Conservation (phyloP, 345 rosid genomes). For the Laguncularia racemosa region DNA sequence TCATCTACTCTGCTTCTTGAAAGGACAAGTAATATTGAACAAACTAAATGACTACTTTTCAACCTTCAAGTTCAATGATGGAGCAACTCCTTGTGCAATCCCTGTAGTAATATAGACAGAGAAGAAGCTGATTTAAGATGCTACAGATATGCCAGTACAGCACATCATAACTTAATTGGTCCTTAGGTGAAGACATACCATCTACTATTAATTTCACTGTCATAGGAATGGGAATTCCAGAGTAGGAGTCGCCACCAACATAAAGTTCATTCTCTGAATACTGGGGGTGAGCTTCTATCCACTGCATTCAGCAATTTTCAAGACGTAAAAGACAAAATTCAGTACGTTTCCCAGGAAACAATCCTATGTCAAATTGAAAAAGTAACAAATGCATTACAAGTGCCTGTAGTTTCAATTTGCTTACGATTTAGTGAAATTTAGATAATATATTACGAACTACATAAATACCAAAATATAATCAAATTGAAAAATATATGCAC, state of each 20-base stretch:
- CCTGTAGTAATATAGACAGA: conserved; percentile 14
- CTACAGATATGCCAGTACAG: too few species aligned
- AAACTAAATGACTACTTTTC: background rate
- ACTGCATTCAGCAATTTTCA: conserved; percentile 6
- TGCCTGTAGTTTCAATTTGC: too few species aligned
- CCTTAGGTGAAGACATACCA: conserved; percentile 2
- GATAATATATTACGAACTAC: too few species aligned
- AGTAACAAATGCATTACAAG: too few species aligned
- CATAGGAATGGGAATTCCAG: conserved; percentile 20
- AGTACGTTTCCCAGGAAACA: background rate
- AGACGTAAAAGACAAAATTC: background rate
- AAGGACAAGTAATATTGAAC: background rate
- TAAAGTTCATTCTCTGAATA: conserved; percentile 14
- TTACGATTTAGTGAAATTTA: too few species aligned
- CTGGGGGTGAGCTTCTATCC: conserved; percentile 19
- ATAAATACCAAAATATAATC: too few species aligned
- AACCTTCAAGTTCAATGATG: conserved; percentile 18
- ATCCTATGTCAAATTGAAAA: background rate
- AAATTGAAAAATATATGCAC: too few species aligned
- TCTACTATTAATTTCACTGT: conserved; percentile 1
- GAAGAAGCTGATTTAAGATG: background rate
- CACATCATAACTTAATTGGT: too few species aligned
- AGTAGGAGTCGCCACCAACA: conserved; percentile 22
- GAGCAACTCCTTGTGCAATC: conserved; percentile 6
- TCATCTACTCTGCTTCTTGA: too few species aligned